Base-by-base conservation (phyloP, 345 rosid species). In the Noccaea caerulescens region DNA sequence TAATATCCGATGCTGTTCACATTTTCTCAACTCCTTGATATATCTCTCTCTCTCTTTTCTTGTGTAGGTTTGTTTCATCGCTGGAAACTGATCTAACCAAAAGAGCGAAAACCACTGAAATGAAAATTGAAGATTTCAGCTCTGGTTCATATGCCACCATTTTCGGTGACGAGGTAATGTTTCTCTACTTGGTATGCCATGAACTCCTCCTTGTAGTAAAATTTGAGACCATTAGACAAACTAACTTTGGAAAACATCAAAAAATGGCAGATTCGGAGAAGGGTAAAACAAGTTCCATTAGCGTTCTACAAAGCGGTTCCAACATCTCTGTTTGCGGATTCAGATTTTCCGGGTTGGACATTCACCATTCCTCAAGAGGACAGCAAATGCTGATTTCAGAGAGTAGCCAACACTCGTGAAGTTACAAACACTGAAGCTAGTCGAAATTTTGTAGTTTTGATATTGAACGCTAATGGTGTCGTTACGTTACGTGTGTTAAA, bases 111-210 rank as follows among this genome's bases (percentile, higher is more conserved):
- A 94, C 96, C 41, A 72, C 89, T 8, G 97, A 89, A 80, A 63
- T 94, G 64, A 64, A 84, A 25, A 56, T 83, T 8, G 82, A 82
- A 72, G 99, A 94, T 78, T 89, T 85, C 69, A 82, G 90, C 77
- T 89, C 96, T 14, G 91, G 93, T 75, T 94, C 99, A 60, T 94
- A 89, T 58, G 93, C 86, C 56, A 91, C 99, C 18, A 86, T 94
- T 63, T 88, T 94, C 18, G 95, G 87, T 45, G 91, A 84, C 13
- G 98, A 94, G 99, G 99, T 94, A 86, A 77, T 53, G 61, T 10
- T 36, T 9, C 60, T 53, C 44, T 61, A 1, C 13, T 54, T 68
- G 58, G 27, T 27, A 34, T 23, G 45, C 18, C 3, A 20, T 34
- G 8, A 36, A 65, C 72, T 57, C 58, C 72, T 57, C 58, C 45